Evolutionary conservation across 2,329 filamentous ascomycete genomes (phyloP).

Genomic region (Aureobasidium sp.): DNA sequence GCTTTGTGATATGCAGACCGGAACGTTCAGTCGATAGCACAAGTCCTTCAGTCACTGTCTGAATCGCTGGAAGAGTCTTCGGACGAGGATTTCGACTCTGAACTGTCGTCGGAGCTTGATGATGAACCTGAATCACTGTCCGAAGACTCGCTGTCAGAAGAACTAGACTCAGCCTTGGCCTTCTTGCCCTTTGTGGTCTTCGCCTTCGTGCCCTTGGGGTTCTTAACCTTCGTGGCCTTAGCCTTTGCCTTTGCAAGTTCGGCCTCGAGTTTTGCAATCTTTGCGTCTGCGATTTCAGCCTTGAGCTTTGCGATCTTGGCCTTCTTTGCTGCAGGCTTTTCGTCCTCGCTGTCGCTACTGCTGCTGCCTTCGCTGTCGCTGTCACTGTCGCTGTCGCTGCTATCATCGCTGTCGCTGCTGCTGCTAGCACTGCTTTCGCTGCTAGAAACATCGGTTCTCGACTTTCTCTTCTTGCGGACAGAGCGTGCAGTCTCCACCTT

Average conservation of each 20-base stretch:
- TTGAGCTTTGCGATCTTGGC: neutral
- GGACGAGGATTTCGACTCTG: neutral
- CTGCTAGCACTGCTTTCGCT: slow-evolving; percentile 13
- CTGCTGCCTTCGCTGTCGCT: slow-evolving; percentile 9
- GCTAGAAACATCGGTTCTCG: slow-evolving; percentile 25
- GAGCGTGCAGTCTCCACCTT: slow-evolving; percentile 5
- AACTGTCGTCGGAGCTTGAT: neutral
- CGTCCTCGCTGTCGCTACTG: slow-evolving; percentile 12
- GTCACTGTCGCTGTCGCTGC: neutral
- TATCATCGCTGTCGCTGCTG: neutral
- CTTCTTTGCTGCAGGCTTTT: neutral
- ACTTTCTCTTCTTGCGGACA: slow-evolving; percentile 21
- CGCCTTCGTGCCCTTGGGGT: neutral
- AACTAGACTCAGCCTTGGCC: slow-evolving; percentile 1
- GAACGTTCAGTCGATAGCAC: neutral
- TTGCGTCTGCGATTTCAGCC: neutral
- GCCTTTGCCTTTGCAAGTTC: neutral
- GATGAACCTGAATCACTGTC: slow-evolving; percentile 12
- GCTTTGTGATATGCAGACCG: neutral
- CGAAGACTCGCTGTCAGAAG: neutral
- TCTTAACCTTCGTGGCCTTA: neutral
- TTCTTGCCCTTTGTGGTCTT: neutral
- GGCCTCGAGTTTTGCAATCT: slow-evolving; percentile 4
- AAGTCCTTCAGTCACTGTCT: neutral
- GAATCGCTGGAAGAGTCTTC: slow-evolving; percentile 7